phyloP scores from a whole-genome alignment of 345 rosid species.

The Schrenkiella parvula region DNA sequence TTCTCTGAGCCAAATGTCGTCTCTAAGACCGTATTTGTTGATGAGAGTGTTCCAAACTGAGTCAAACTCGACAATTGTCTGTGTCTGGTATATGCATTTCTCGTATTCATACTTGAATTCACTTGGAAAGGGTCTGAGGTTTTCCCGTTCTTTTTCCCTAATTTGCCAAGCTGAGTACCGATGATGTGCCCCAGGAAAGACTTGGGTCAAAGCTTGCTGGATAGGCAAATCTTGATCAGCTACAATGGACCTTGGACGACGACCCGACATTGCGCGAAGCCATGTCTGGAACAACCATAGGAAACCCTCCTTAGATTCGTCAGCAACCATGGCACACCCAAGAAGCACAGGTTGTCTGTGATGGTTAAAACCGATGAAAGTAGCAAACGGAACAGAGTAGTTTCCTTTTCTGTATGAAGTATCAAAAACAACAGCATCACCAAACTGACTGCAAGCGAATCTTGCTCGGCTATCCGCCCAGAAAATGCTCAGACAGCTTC shows the following conservation, averaged over 20 bases:
- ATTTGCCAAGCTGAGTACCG: conserved; percentile 78
- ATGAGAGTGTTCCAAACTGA: conserved; percentile 61
- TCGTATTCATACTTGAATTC: conserved; percentile 68
- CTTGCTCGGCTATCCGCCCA: conserved; percentile 96
- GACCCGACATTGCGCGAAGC: conserved; percentile 73
- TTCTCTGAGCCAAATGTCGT: conserved; percentile 64
- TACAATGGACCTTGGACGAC: conserved; percentile 64
- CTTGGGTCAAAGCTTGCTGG: conserved; percentile 61
- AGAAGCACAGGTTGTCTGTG: conserved; percentile 87
- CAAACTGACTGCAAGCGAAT: conserved; percentile 81
- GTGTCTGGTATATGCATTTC: conserved; percentile 66
- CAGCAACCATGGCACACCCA: conserved; percentile 76
- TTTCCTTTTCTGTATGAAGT: conserved; percentile 67
- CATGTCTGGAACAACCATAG: conserved; percentile 83
- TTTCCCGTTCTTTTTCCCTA: conserved; percentile 57
- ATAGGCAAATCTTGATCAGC: conserved; percentile 82
- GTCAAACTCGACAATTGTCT: conserved; percentile 58
- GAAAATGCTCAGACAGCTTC: conserved; percentile 66
- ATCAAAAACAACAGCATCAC: conserved; percentile 66
- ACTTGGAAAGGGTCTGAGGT: conserved; percentile 45
- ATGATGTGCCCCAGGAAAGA: conserved; percentile 74
- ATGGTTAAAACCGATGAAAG: conserved; percentile 80
- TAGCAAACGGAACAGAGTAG: conserved; percentile 69
- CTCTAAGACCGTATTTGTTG: conserved; percentile 55
- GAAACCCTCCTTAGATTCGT: conserved; percentile 64